These are phyloP conservation scores for Raphanus sativus DNA, from an alignment of 345 rosid species.

Conservation along the genomic window DNA sequence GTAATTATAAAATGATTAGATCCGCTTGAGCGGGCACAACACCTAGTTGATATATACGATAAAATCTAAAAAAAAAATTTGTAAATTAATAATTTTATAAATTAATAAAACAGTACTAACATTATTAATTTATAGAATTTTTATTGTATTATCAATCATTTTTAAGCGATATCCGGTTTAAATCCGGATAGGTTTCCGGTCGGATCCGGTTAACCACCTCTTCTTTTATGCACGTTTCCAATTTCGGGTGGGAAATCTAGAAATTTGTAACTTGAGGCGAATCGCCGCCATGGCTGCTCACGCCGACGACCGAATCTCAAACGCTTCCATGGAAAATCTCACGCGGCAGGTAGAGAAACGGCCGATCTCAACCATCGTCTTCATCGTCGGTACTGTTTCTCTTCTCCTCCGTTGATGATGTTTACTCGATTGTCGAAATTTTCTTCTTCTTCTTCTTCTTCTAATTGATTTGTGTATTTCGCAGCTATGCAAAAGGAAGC, in stretches of 20 bases:
- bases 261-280: constrained; percentile 8
- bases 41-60: too few relatives aligned
- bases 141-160: too few relatives aligned
- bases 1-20: too few relatives aligned
- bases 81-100: too few relatives aligned
- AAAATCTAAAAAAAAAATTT: too few relatives aligned
- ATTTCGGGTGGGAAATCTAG: constrained; percentile 10
- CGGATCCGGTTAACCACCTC: neutral
- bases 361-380: constrained; percentile 57
- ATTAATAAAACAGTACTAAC: too few relatives aligned
- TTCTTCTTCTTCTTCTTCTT: neutral
- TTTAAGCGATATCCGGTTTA: neutral
- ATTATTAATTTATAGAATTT: too few relatives aligned
- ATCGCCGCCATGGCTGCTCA: constrained; percentile 48
- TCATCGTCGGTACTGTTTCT: constrained; percentile 58
- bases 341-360: constrained; percentile 37
- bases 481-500: constrained; percentile 95
- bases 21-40: too few relatives aligned
- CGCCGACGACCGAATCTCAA: constrained; percentile 51
- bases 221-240: neutral
- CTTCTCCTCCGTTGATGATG: neutral
- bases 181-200: neutral
- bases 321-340: constrained; percentile 39
- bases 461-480: neutral
- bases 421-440: constrained; percentile 1